A percentile compares a stretch with the other conserved stretches of the same genome.
Evolutionary conservation across 2,329 filamentous ascomycete genomes (phyloP).

Genomic region (Sarocladiaceae sp.): DNA sequence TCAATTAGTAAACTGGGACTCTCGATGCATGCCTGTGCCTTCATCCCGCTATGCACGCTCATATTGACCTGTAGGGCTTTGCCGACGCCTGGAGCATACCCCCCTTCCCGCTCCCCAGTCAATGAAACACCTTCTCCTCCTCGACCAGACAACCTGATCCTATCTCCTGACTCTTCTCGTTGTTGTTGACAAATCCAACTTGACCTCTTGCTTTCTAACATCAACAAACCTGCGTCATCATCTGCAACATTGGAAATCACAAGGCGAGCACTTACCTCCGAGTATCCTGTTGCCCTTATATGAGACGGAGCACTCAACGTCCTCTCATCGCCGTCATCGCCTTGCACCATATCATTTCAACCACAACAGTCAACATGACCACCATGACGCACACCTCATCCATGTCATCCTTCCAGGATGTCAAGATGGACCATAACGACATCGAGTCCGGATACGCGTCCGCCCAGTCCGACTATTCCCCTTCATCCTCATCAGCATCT

Average conservation of each 20-base stretch:
- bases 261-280: neutral
- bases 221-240: conserved; percentile 3
- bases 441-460: conserved; percentile 82
- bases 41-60: neutral
- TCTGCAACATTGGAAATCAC: neutral
- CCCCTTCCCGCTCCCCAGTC: too few relatives aligned
- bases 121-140: conserved; percentile 4
- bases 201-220: neutral
- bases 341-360: conserved; percentile 1
- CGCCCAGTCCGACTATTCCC: conserved; percentile 33
- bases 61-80: conserved; percentile 1
- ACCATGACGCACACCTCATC: conserved; percentile 17
- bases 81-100: too few relatives aligned
- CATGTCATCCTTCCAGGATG: conserved; percentile 30
- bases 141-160: neutral
- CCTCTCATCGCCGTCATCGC: conserved; percentile 6
- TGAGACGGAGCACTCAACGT: conserved; percentile 2
- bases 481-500: conserved; percentile 25
- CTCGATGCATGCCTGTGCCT: conserved; percentile 1
- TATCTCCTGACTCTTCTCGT: conserved; percentile 1
- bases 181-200: conserved; percentile 7
- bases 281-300: neutral
- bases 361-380: conserved; percentile 4
- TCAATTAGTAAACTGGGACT: conserved; percentile 9
- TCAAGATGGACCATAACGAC: conserved; percentile 37